Base-by-base conservation (phyloP, 345 rosid species). In the Citrus inodora region DNA sequence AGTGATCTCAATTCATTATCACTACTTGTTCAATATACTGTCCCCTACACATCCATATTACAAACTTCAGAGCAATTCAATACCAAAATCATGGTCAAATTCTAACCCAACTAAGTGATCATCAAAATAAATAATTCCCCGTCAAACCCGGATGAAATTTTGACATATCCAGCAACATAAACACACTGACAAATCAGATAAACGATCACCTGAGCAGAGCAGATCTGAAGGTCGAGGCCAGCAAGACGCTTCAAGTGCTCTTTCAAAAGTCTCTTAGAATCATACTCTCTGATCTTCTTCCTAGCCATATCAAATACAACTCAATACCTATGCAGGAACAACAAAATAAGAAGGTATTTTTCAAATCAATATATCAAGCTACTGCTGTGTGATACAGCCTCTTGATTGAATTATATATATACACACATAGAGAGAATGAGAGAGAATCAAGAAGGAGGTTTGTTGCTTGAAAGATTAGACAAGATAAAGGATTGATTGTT, bases 201-300 rank as follows among this genome's bases (percentile, higher is more conserved):
- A 25, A 46, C 17, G 37, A 37, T 24, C 33, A 89, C 98, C 92
- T 92, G 96, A 82, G 96, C 93, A 86, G 94, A 92, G 84, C 77
- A 86, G 89, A 92, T 90, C 77, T 81, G 88, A 35, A 93, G 87
- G 77, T 92, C 83, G 48, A 88, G 77, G 19, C 86, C 81, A 68
- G 93, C 80, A 14, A 93, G 90, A 61, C 94, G 93, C 71, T 93
- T 93, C 85, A 93, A 82, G 83, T 93, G 93, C 82, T 91, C 80
- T 66, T 86, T 93, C 77, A 93, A 83, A 64, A 93, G 92, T 61
- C 92, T 87, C 89, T 91, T 93, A 70, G 96, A 93, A 66, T 93
- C 98, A 71, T 89, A 89, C 85, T 93, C 98, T 87, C 94, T 93
- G 80, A 91, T 91, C 96, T 93, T 93, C 92, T 91, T 93, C 72